These are phyloP conservation scores for Flueggea neowawraea DNA, from an alignment of 441 rosid species.

Conservation along the genomic window DNA sequence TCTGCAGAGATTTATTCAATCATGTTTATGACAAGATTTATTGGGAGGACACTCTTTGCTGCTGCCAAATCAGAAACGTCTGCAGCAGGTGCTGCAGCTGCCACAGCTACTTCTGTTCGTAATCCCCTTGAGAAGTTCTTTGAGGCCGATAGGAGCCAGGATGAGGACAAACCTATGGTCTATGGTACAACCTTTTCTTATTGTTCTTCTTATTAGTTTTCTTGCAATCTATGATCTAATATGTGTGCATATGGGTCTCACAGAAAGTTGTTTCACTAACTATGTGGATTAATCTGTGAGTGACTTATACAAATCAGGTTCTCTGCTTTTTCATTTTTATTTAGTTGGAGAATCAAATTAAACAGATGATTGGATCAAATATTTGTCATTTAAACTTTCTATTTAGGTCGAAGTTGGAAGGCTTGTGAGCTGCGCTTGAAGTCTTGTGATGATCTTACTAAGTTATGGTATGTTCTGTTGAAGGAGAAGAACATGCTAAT, in stretches of 20 bases:
- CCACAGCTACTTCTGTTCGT: slow-evolving; percentile 30
- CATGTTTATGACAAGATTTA: slow-evolving; percentile 63
- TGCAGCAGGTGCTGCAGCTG: slow-evolving; percentile 40
- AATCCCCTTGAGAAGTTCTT: slow-evolving; percentile 89
- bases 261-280: too few relatives aligned
- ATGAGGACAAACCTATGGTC: slow-evolving; percentile 64
- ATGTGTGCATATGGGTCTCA: too few relatives aligned
- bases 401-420: slow-evolving; percentile 95
- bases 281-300: too few relatives aligned
- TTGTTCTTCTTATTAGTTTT: neutral
- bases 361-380: neutral
- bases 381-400: neutral
- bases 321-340: neutral
- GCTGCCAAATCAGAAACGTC: slow-evolving; percentile 65
- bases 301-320: neutral
- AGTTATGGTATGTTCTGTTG: slow-evolving; percentile 88
- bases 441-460: slow-evolving; percentile 93
- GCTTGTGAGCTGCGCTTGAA: slow-evolving; percentile 89
- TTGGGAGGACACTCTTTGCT: slow-evolving; percentile 57
- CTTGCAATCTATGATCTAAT: too few relatives aligned
- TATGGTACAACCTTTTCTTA: slow-evolving; percentile 43
- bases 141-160: slow-evolving; percentile 64
- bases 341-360: neutral
- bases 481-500: slow-evolving; percentile 98
- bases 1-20: slow-evolving; percentile 2